Evolutionary conservation across 257 asterid species (phyloP).

Genomic region (Solanum neorickii): DNA sequence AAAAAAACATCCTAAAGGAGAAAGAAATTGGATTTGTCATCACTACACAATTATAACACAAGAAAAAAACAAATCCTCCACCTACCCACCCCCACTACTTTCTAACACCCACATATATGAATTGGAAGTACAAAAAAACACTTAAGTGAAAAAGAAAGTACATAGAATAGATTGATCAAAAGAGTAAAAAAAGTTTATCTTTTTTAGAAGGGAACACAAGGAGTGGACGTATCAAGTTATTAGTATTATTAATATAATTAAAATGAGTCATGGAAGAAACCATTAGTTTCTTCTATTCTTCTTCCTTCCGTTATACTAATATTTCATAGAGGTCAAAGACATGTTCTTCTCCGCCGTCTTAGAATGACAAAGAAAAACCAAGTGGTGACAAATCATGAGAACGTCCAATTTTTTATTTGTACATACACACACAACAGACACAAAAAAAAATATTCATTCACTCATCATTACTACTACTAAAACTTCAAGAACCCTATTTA

Average conservation of each 20-base stretch:
- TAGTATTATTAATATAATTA: background rate
- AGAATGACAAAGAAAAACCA: background rate
- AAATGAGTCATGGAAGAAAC: background rate
- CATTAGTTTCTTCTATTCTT: background rate
- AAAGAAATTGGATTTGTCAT: background rate
- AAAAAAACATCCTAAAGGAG: background rate
- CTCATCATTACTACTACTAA: background rate
- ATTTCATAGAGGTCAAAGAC: background rate
- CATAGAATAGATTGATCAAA: background rate
- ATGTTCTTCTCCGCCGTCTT: background rate
- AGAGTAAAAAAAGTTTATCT: background rate
- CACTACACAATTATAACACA: background rate
- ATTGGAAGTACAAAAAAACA: background rate
- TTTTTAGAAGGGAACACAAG: background rate
- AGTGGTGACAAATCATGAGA: background rate
- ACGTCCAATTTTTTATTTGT: background rate
- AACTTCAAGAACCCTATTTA: background rate
- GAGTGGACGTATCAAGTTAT: background rate
- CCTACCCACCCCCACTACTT: background rate
- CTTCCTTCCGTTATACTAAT: background rate
- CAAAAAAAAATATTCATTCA: background rate
- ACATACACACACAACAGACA: background rate
- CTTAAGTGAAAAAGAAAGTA: background rate
- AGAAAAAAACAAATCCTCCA: background rate
- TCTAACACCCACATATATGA: background rate